These are phyloP conservation scores for Populus hybrid DNA, from an alignment of 441 rosid genomes.

Conservation along the genomic window DNA sequence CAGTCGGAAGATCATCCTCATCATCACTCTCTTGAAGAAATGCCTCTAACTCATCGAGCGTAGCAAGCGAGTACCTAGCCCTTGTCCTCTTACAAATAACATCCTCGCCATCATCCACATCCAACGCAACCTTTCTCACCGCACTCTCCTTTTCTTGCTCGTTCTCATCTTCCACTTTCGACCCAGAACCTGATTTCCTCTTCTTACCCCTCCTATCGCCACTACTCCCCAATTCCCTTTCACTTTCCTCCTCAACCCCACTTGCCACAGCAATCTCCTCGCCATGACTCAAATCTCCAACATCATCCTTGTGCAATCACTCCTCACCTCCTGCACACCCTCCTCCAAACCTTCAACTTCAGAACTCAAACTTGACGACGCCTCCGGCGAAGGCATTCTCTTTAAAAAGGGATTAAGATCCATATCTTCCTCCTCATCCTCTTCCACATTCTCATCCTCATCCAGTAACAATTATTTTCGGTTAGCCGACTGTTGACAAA, in stretches of 20 bases:
- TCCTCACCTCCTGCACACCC: constrained; percentile 22
- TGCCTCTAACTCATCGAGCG: constrained; percentile 97
- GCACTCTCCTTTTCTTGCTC: constrained; percentile 24
- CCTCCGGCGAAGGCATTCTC: constrained; percentile 67
- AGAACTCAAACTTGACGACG: constrained; percentile 91
- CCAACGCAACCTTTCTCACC: constrained; percentile 20
- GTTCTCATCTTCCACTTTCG: constrained; percentile 20
- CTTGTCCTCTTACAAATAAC: constrained; percentile 92
- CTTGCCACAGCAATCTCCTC: constrained; percentile 43
- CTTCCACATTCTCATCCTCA: constrained; percentile 32
- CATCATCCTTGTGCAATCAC: constrained; percentile 22
- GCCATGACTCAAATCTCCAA: constrained; percentile 38
- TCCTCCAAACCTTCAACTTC: constrained; percentile 54
- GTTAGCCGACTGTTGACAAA: too few relatives aligned
- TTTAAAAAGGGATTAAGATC: constrained; percentile 83
- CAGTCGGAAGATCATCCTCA: constrained; percentile 80
- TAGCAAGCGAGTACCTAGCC: constrained; percentile 83
- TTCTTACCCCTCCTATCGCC: constrained; percentile 20
- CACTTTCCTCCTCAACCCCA: constrained; percentile 26
- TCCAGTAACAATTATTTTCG: neutral
- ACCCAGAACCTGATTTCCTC: constrained; percentile 27
- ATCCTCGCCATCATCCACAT: constrained; percentile 38
- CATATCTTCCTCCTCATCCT: constrained; percentile 72
- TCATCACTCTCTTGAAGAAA: constrained; percentile 98
- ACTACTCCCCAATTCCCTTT: constrained; percentile 12